phyloP scores from a whole-genome alignment of 1,284 basidiomycete species.

The Trametes sp. region DNA sequence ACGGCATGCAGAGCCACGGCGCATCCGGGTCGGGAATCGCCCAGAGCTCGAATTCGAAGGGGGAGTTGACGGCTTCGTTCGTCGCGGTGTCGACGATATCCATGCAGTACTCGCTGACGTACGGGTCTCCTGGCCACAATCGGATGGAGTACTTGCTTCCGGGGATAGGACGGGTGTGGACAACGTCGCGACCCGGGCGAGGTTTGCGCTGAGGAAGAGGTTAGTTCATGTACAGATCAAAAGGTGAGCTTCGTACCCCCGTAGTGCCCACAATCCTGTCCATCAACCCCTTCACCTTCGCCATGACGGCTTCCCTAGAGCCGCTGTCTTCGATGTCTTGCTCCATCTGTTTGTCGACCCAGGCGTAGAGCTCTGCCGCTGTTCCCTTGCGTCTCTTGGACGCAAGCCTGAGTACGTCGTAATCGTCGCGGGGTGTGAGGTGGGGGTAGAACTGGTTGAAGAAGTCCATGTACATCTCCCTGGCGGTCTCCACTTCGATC shows the following conservation, averaged over 20 bases:
- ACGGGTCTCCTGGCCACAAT: neutral
- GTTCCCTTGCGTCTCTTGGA: neutral
- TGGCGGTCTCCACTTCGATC: neutral
- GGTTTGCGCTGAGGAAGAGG: neutral
- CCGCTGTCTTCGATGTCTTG: neutral
- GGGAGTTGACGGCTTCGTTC: conserved; percentile 7
- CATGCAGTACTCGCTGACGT: conserved; percentile 8
- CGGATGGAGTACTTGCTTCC: conserved; percentile 11
- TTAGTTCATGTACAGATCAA: neutral
- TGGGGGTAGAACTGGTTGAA: neutral
- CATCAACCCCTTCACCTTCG: neutral
- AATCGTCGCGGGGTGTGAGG: conserved; percentile 9
- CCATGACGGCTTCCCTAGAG: neutral
- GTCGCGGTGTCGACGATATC: conserved; percentile 9
- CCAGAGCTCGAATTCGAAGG: conserved; percentile 16
- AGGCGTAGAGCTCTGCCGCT: neutral
- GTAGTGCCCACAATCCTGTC: neutral
- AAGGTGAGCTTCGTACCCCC: neutral
- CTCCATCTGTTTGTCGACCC: conserved; percentile 5
- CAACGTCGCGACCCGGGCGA: conserved; percentile 3
- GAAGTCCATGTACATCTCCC: neutral
- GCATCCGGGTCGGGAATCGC: neutral
- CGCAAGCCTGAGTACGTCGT: conserved; percentile 2
- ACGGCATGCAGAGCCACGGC: conserved; percentile 4
- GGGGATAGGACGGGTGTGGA: conserved; percentile 8